Evolutionary conservation across 2,329 filamentous ascomycete species (phyloP), one percentile per base, ranked within the genome.

Genomic region (Hypoxylon sp.): DNA sequence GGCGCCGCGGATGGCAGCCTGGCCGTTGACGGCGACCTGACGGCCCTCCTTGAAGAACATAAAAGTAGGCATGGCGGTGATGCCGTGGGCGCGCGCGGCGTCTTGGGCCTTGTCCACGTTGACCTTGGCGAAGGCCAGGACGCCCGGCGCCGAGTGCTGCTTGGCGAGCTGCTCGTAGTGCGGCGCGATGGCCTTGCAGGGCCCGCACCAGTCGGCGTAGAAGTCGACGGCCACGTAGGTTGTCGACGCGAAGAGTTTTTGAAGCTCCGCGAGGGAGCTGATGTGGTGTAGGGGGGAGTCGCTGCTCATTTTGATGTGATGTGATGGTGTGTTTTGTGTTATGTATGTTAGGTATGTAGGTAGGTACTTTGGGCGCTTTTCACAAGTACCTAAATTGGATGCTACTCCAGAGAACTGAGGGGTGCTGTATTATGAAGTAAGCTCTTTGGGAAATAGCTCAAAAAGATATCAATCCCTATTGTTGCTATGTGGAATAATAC

Each of bases 111-210:
- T 78, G 77, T 90, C 88, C 76, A 87, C 87, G 80, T 90, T 84
- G 77, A 90, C 84, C 78, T 87, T 87, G 75, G 85, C 86, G 70
- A 90, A 90, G 70, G 83, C 82, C 53, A 85, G 82, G 47, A 80
- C 78, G 57, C 83, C 80, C 17, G 81, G 80, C 24, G 80, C 69
- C 62, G 76, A 70, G 74, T 81, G 78, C 44, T 78, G 71, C 52
- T 76, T 76, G 50, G 87, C 84, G 58, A 88, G 82, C 74, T 83
- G 80, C 66, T 74, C 75, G 82, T 84, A 89, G 65, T 85, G 73
- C 68, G 87, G 87, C 22, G 86, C 84, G 75, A 90, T 89, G 73
- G 81, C 80, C 79, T 87, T 87, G 85, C 88, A 90, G 29, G 87
- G 88, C 42, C 82, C 83, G 79, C 87, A 90, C 88, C 88, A 90